Base-by-base conservation (phyloP, 805 yeast species). In the Ogataea methanolica region DNA sequence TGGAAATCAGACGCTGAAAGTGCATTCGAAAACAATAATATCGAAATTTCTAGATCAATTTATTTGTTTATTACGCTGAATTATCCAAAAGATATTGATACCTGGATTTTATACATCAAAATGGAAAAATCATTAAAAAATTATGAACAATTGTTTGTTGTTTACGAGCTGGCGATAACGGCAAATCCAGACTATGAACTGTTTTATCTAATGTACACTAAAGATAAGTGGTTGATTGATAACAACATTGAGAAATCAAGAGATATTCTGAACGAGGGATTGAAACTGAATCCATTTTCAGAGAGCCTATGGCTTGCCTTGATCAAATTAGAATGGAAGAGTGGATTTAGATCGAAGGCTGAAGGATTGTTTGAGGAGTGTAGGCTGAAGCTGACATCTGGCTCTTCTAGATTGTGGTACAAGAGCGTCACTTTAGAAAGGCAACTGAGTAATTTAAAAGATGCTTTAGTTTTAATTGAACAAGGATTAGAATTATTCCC, bases 301-400 rank as follows among this genome's bases (percentile, higher is more conserved):
- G 83, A 79, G 50, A 78, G 75, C 22, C 60, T 88, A 9, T 83
- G 89, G 88, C 67, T 84, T 43, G 92, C 92, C 0, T 73, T 83
- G n/a, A 70, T 85, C 22, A 84, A 87, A 53, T 64, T 89, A 33
- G 87, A 86, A 47, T 66, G 69, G 16, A 71, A 71, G 21, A 65
- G 70, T 6, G 63, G 67, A 5, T 59, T 75, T 33, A 61, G 56
- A 33, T 65, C 63, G 0, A 55, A 61, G 14, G 80, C 78, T 0
- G 47, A 63, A 3, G 54, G 56, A 11, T 47, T 76, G 35, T 73
- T 74, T 46, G 62, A 61, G 1, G 53, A 61, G 8, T 57, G 63
- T 38, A 39, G 50, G 22, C 16, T 16, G 1, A 19, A 34, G 8
- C 15, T 61, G 1, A 31, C 42, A 2, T 43, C 46, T 8, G 62